Conservation (phyloP, 2,329 filamentous ascomycete species). For the Pseudocercospora fijiensis region DNA sequence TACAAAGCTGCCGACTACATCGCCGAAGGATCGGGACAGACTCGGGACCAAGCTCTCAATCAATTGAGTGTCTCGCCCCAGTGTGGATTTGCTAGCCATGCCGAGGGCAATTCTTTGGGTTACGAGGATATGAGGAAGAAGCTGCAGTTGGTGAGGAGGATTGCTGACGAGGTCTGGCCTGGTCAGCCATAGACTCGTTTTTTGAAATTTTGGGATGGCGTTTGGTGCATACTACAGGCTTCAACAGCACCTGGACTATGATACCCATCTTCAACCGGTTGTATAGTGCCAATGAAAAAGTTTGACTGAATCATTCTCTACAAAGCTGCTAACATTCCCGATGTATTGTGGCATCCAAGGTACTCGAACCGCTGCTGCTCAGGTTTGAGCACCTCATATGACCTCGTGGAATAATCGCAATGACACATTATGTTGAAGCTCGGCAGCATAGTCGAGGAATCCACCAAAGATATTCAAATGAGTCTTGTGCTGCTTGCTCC, state of each 20-base stretch:
- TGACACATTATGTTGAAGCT: slow-evolving; percentile 27
- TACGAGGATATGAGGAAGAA: slow-evolving; percentile 70
- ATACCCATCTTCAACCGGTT: slow-evolving; percentile 5
- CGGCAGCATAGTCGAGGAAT: slow-evolving; percentile 28
- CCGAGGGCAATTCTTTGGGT: slow-evolving; percentile 62
- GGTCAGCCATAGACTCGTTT: slow-evolving; percentile 45
- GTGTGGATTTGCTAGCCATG: slow-evolving; percentile 61
- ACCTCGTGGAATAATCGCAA: slow-evolving; percentile 30
- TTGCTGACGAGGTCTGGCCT: slow-evolving; percentile 72
- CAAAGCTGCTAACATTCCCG: slow-evolving; percentile 26
- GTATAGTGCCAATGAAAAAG: background rate
- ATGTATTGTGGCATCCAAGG: slow-evolving; percentile 27
- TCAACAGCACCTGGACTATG: slow-evolving; percentile 12
- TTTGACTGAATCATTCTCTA: background rate
- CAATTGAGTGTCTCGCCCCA: slow-evolving; percentile 68
- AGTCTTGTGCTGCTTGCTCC: slow-evolving; percentile 31
- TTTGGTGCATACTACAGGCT: background rate
- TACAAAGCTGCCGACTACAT: slow-evolving; percentile 62
- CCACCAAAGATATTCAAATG: slow-evolving; percentile 30
- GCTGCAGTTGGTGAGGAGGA: slow-evolving; percentile 66
- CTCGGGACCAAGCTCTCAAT: slow-evolving; percentile 65
- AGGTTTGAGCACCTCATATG: slow-evolving; percentile 27
- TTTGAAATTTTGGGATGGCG: background rate
- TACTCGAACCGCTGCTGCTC: slow-evolving; percentile 30
- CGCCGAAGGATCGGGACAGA: slow-evolving; percentile 61